Evolutionary conservation across 225 moss, liverwort and hornwort species (phyloP), one percentile per base, ranked within the genome.

Genomic region (Lunularia cruciata): DNA sequence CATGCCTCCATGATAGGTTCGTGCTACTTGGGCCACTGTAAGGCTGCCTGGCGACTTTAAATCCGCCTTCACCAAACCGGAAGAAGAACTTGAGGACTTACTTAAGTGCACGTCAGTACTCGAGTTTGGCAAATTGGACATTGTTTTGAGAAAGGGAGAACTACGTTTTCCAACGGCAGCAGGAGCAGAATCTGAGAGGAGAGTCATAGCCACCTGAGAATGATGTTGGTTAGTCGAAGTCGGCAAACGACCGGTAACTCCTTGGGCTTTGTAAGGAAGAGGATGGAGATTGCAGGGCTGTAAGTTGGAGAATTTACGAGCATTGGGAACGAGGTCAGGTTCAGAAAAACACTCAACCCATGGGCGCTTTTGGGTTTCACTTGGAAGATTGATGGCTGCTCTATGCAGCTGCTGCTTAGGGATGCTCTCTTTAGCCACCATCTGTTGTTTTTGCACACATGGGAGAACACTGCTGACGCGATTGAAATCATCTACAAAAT

Each of bases 1-100:
- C 63, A 63, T 63, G 3, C 43, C 43, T 23, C 63, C 63, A 28
- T 63, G 63, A 13, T 38, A 63, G 22, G 28, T 58, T 11, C 40
- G 25, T 42, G 63, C 40, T 6, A 39, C 40, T 0, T 6, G 23
- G 5, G 51, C 51, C 51, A 18, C 51, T 6, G 42, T 42, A 12
- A 42, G 12, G 12, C 42, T 43, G 43, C 2, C 3, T 16, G 43
- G 3, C 43, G 43, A 20, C 2, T 23, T 51, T 22, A 23, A 20
- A 51, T 20, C 8, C 2, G n/a, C 19, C 19, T n/a, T 1, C 22
- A 18, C 19, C 48, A 48, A 48, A 48, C n/a, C 48, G n/a, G n/a
- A n/a, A 48, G 48, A 18, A 16, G 22, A 48, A n/a, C 22, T 6
- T n/a, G 15, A 18, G 2, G 48, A 48, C 6, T 9, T 20, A 20